Base-by-base conservation (phyloP, 2,329 filamentous ascomycete genomes). In the Colletotrichum sp. region DNA sequence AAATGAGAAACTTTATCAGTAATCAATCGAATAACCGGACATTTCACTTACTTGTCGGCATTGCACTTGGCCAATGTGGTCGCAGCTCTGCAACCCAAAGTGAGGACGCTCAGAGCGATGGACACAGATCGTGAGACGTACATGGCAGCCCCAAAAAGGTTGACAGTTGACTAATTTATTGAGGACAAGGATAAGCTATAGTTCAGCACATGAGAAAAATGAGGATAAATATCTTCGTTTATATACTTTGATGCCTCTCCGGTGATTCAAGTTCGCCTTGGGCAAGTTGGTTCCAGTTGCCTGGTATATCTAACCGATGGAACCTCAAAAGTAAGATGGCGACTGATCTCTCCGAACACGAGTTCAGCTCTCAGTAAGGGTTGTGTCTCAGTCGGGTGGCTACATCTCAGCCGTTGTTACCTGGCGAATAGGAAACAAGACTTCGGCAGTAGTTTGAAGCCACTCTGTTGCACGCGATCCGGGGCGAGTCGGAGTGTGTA, bases 341-440 rank as follows among this genome's bases (percentile, higher is more conserved):
- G 13, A 81, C 78, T 75, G 64, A 73, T 43, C 24, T 43, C 24
- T 34, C 55, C 43, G 71, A 63, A 70, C 66, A 69, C 71, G 56
- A 70, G 65, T 18, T 70, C 71, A 73, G 71, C 66, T 73, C 7
- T n/a, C 24, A 18, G 66, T 48, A 70, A 70, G 71, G 58, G 55
- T 4, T 5, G 7, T 14, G 28, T 14, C n/a, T 34, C 58, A 18
- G 32, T 16, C 43, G 71, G 30, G 66, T 58, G 65, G 65, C 71
- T 73, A 38, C 64, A 62, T 62, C 8, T 55, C 63, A 72, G 64
- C 63, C 55, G 55, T 38, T 68, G 14, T 14, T 2, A 52, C 10
- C 16, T 24, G n/a, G n/a, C 55, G 26, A 61, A 55, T 69, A 8
- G 12, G 26, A n/a, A 43, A 7, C 26, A 52, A 52, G 26, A 6